Evolutionary conservation across 352 stramenopile genomes (phyloP).

Genomic region (Pythium aquatile): DNA sequence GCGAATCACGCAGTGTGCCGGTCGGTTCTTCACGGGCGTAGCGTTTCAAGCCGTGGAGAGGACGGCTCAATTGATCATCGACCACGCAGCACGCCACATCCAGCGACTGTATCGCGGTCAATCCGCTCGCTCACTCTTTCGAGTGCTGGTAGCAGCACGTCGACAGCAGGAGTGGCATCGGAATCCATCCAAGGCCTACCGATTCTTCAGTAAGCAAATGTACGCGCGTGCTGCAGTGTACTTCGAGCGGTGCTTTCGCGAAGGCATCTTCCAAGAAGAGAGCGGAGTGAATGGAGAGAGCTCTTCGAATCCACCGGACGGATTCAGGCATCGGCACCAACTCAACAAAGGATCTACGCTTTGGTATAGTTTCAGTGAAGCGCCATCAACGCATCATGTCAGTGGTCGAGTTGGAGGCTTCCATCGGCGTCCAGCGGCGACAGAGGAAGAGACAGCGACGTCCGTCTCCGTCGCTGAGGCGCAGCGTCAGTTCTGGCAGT

Average conservation of each 20-base stretch:
- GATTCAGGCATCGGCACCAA: background rate
- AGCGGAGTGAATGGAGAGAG: background rate
- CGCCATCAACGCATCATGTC: conserved; percentile 14
- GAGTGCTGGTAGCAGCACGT: conserved; percentile 29
- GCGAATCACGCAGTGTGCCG: conserved; percentile 25
- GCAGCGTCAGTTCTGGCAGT: conserved; percentile 53
- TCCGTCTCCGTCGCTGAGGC: background rate
- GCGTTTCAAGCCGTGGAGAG: conserved; percentile 23
- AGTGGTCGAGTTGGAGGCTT: background rate
- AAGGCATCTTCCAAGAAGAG: conserved; percentile 35
- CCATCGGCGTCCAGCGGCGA: background rate
- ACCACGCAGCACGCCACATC: conserved; percentile 33
- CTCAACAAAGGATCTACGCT: conserved; percentile 34
- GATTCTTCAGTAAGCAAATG: conserved; percentile 33
- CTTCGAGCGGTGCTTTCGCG: conserved; percentile 45
- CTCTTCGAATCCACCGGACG: background rate
- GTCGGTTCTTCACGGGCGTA: conserved; percentile 19
- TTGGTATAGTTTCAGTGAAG: conserved; percentile 53
- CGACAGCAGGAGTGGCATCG: conserved; percentile 46
- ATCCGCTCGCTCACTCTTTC: conserved; percentile 33
- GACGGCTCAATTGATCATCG: conserved; percentile 24
- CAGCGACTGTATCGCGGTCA: conserved; percentile 50
- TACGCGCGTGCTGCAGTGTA: conserved; percentile 48
- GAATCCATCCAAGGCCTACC: conserved; percentile 51
- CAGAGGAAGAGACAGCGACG: background rate